These are phyloP conservation scores for Fusarium nisikadoi DNA, from an alignment of 2,329 filamentous ascomycete species.

Conservation along the genomic window DNA sequence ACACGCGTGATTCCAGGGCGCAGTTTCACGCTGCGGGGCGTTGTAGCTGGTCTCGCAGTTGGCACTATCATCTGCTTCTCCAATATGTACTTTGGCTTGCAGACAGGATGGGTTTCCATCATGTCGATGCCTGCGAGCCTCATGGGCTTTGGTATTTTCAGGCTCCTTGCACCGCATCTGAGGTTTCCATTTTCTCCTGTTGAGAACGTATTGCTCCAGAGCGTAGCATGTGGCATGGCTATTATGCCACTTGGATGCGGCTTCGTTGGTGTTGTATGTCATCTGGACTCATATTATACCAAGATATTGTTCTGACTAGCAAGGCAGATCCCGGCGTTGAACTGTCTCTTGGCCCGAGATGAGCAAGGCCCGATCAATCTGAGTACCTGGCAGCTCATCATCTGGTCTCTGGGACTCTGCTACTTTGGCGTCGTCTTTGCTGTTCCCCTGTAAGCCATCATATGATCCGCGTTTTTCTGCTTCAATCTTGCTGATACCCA, in stretches of 20 bases:
- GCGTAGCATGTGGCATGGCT: conserved; percentile 92
- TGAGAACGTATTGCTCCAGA: conserved; percentile 97
- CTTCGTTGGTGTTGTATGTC: conserved; percentile 83
- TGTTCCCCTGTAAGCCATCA: conserved; percentile 73
- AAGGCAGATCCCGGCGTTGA: conserved; percentile 80
- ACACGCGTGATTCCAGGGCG: conserved; percentile 55
- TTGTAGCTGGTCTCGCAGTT: conserved; percentile 82
- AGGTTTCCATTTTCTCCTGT: conserved; percentile 88
- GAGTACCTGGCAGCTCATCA: conserved; percentile 78
- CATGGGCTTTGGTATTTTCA: conserved; percentile 95
- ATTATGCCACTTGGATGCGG: conserved; percentile 97
- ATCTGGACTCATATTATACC: not conserved
- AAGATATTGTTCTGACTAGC: conserved; percentile 2
- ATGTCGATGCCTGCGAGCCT: conserved; percentile 98
- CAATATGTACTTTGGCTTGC: conserved; percentile 98
- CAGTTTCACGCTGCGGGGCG: conserved; percentile 86
- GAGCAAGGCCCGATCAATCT: conserved; percentile 83
- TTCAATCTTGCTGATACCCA: conserved; percentile 1
- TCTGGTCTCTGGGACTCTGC: conserved; percentile 93
- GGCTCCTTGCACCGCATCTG: conserved; percentile 76
- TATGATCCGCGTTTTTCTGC: not conserved
- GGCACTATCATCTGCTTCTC: conserved; percentile 94
- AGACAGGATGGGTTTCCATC: conserved; percentile 78
- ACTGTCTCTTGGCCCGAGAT: conserved; percentile 80
- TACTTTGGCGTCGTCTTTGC: conserved; percentile 98